phyloP scores from a whole-genome alignment of 805 yeast genomes.

The Pichia cephalocereana region DNA sequence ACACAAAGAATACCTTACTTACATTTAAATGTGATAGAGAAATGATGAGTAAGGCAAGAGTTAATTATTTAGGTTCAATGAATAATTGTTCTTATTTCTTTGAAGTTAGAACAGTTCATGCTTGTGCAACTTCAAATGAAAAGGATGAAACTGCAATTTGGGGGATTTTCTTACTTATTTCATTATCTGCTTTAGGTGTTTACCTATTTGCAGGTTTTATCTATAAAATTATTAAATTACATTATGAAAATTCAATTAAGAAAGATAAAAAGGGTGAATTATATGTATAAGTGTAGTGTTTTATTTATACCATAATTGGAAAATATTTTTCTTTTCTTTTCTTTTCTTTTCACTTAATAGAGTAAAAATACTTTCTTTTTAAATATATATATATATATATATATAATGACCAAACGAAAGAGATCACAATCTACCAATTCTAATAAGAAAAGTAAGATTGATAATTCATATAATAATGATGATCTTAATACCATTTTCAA shows the following conservation, averaged over 20 bases:
- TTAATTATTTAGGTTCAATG: constrained; percentile 60
- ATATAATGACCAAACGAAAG: too few species aligned
- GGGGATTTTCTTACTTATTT: constrained; percentile 52
- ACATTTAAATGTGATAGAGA: constrained; percentile 77
- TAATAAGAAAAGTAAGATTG: neutral
- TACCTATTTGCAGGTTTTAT: constrained; percentile 35
- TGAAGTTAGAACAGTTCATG: constrained; percentile 77
- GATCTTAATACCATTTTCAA: constrained; percentile 9
- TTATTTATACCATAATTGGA: too few species aligned
- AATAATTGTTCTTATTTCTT: constrained; percentile 78
- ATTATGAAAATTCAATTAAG: constrained; percentile 4
- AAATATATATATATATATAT: too few species aligned
- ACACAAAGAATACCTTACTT: constrained; percentile 54
- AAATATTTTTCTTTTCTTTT: too few species aligned
- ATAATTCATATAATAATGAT: constrained; percentile 1
- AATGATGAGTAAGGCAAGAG: constrained; percentile 50
- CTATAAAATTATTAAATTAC: constrained; percentile 24
- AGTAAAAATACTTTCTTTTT: too few species aligned
- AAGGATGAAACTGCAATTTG: constrained; percentile 56
- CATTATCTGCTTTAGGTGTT: constrained; percentile 32
- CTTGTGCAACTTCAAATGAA: constrained; percentile 72
- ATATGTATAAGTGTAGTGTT: neutral
- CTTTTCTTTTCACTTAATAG: too few species aligned
- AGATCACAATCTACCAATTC: neutral
- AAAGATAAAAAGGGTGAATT: neutral